Percentiles rank a stretch among this genome's conserved stretches.
phyloP scores from a whole-genome alignment of 179 eudicot species.

The Sideroxylon spinosum region DNA sequence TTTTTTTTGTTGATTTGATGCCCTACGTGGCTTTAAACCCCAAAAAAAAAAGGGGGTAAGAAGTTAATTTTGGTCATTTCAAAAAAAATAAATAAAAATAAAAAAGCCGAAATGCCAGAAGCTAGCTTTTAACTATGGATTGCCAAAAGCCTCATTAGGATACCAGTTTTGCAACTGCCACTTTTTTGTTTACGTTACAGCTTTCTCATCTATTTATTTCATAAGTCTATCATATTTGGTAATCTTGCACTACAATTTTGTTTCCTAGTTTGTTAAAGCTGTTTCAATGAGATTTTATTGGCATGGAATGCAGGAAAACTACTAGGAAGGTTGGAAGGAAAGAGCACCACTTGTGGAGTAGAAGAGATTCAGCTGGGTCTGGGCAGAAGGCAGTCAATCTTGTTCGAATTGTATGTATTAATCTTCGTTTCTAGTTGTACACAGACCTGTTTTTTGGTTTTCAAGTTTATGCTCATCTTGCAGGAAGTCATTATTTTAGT shows the following conservation, averaged over 20 bases:
- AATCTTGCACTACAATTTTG: not conserved
- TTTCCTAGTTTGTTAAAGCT: not conserved
- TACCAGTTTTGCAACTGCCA: no score
- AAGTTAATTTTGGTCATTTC: no score
- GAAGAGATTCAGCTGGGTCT: conserved; percentile 70
- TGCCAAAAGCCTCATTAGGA: no score
- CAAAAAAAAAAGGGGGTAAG: no score
- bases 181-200: no score
- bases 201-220: not conserved
- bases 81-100: no score
- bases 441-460: not conserved
- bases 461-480: not conserved
- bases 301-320: conserved; percentile 33
- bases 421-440: not conserved
- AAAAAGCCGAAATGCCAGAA: no score
- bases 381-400: conserved; percentile 88
- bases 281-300: conserved; percentile 11
- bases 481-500: not conserved
- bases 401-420: conserved; percentile 63
- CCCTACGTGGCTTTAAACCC: no score
- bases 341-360: conserved; percentile 87
- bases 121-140: no score
- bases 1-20: no score
- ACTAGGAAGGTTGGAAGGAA: conserved; percentile 52
- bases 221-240: not conserved